Evolutionary conservation across 2,329 filamentous ascomycete genomes (phyloP), one percentile per base, ranked within the genome.

Genomic region (Thielaviopsis ethacetica): DNA sequence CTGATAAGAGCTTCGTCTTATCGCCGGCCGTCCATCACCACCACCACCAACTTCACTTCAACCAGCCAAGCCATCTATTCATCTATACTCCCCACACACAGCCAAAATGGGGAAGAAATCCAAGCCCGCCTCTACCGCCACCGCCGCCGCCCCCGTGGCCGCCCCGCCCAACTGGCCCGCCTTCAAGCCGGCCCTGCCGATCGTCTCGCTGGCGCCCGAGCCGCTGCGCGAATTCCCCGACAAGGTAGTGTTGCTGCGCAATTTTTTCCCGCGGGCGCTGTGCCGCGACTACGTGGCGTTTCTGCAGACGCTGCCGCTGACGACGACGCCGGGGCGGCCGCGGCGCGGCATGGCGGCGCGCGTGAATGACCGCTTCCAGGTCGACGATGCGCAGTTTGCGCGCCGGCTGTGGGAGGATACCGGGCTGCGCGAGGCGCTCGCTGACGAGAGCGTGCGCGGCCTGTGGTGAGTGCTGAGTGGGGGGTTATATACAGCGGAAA

Each of bases 321-420:
- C 78, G 52, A 94, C 88, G 0, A 95, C 88, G 0, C 88, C 88
- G 0, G 82, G 82, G 0, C 83, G 82, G 62, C 88, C 88, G 1
- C 91, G 87, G 69, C 83, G 82, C 62, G 88, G 87, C 54, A 84
- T 93, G 59, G 90, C 90, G 1, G 78, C 88, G 7, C 79, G 91
- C 41, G 86, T 95, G 53, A 96, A 96, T 68, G 91, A 96, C 68
- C 82, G 91, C 12, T 95, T 86, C 65, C 88, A 95, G 71, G 74
- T 95, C 21, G 75, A 90, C 27, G 91, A 96, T 71, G 71, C 80
- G 27, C 70, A 63, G 0, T 95, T 96, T 69, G 87, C 91, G 0
- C 76, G 82, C 65, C 75, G 78, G 58, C 70, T 96, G 15, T 97
- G 91, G 90, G 76, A 77, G 52, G 77, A 81, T 62, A 95, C 90